phyloP scores from a whole-genome alignment of 192 early-diverging fungal genomes.

The Rhizophagus sp. region DNA sequence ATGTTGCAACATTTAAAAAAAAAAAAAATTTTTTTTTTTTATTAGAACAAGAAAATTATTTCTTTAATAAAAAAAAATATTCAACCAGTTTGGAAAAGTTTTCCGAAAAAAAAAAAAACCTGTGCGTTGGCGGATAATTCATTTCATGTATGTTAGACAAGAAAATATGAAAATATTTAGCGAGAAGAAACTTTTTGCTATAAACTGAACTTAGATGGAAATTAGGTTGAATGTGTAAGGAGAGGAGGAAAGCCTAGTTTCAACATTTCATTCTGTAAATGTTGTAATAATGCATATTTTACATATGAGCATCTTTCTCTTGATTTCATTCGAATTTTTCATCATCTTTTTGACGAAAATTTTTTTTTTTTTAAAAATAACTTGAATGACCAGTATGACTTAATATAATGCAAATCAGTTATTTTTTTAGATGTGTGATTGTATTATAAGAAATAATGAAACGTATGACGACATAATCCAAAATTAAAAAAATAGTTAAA shows the following conservation, averaged over 20 bases:
- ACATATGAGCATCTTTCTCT: background rate
- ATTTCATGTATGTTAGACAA: too few relatives aligned
- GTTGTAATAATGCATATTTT: background rate
- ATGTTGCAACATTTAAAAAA: too few relatives aligned
- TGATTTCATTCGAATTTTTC: background rate
- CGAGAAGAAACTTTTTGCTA: too few relatives aligned
- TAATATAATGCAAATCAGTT: too few relatives aligned
- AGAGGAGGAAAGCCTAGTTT: too few relatives aligned
- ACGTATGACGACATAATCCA: background rate
- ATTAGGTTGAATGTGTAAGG: too few relatives aligned
- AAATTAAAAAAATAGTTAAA: background rate
- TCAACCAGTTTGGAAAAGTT: background rate
- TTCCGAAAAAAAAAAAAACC: background rate
- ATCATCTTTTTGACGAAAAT: background rate
- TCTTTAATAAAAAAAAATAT: too few relatives aligned
- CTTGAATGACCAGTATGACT: too few relatives aligned
- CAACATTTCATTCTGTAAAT: background rate
- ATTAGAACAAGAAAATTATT: too few relatives aligned
- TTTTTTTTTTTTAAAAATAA: background rate
- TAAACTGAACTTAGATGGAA: too few relatives aligned
- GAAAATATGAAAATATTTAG: too few relatives aligned
- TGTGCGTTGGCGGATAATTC: background rate
- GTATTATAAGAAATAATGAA: background rate
- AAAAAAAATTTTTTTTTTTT: too few relatives aligned
- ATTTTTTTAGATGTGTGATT: background rate